Conservation (phyloP, 2,329 filamentous ascomycete species). For the Hypocreales sp. region DNA sequence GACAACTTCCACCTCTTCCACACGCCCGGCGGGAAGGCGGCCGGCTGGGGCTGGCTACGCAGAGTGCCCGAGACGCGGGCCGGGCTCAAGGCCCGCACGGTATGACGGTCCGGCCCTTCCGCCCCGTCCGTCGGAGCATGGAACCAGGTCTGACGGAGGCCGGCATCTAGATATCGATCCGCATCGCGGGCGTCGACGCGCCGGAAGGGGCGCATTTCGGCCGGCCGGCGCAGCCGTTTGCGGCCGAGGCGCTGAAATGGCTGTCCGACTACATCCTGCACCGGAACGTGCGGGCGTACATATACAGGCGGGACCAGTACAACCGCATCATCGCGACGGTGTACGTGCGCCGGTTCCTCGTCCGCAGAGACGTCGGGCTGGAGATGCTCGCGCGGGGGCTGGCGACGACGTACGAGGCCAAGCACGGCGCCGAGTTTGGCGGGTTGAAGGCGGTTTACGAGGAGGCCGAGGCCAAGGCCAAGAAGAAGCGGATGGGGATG, state of each 20-base stretch:
- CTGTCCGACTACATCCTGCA: constrained; percentile 57
- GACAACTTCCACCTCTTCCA: constrained; percentile 93
- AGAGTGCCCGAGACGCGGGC: constrained; percentile 54
- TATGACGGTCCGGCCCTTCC: constrained; percentile 24
- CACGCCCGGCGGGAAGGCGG: constrained; percentile 74
- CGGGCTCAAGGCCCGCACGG: constrained; percentile 61
- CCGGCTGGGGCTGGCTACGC: constrained; percentile 88
- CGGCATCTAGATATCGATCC: constrained; percentile 69
- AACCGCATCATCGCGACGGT: constrained; percentile 80
- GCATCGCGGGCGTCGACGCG: constrained; percentile 83
- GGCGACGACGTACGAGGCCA: constrained; percentile 89
- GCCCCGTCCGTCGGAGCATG: too few species aligned
- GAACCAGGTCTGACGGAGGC: too few species aligned
- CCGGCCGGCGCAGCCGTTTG: constrained; percentile 67
- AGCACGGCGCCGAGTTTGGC: constrained; percentile 79
- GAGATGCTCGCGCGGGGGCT: constrained; percentile 78
- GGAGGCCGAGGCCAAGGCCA: constrained; percentile 50
- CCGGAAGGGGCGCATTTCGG: constrained; percentile 92
- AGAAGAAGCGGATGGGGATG: constrained; percentile 50
- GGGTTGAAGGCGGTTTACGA: constrained; percentile 49
- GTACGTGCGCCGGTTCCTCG: constrained; percentile 51
- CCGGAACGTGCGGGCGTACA: constrained; percentile 62
- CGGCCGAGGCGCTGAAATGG: constrained; percentile 68
- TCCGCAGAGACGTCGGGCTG: constrained; percentile 67
- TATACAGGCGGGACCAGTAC: constrained; percentile 83